Percentiles rank a stretch among this genome's conserved stretches.
Evolutionary conservation across 2,329 filamentous ascomycete genomes (phyloP).

Genomic region (Chaetoscypha palmicola): DNA sequence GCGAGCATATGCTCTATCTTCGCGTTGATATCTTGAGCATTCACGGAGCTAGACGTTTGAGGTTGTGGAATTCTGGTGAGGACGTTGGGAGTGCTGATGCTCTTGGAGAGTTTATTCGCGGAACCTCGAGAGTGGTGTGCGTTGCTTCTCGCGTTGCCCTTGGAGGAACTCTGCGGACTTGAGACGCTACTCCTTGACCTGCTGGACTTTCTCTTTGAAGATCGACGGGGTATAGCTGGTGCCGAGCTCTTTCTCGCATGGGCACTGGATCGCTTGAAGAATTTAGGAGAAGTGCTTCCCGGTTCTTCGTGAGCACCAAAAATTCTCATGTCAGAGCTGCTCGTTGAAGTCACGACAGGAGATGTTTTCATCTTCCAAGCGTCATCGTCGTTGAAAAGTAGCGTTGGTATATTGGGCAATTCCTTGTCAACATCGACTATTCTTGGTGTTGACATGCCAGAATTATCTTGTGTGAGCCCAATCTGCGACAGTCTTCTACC

Average conservation of each 20-base stretch:
- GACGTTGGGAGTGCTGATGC: constrained; percentile 6
- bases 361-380: constrained; percentile 16
- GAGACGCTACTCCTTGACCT: constrained; percentile 9
- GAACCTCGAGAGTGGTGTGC: background rate
- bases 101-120: background rate
- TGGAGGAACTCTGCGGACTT: constrained; percentile 2
- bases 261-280: no score
- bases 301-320: no score
- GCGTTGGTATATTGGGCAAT: constrained; percentile 13
- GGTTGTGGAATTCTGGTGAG: background rate
- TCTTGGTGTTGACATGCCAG: background rate
- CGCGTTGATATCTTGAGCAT: constrained; percentile 9
- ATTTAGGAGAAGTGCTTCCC: no score
- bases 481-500: constrained; percentile 15
- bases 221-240: constrained; percentile 21
- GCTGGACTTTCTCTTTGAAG: constrained; percentile 18
- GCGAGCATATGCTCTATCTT: constrained; percentile 17
- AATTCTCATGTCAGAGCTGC: constrained; percentile 5
- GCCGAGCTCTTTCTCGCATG: constrained; percentile 16
- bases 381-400: constrained; percentile 17
- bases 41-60: background rate
- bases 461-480: constrained; percentile 4
- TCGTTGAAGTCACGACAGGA: constrained; percentile 12
- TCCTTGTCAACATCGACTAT: constrained; percentile 9
- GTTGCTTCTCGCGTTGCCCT: no score